A percentile compares a stretch with the other conserved stretches of the same genome.
These are phyloP conservation scores for Rhynchospora pubera DNA, from an alignment of 176 grass and related monocot species.

Conservation along the genomic window DNA sequence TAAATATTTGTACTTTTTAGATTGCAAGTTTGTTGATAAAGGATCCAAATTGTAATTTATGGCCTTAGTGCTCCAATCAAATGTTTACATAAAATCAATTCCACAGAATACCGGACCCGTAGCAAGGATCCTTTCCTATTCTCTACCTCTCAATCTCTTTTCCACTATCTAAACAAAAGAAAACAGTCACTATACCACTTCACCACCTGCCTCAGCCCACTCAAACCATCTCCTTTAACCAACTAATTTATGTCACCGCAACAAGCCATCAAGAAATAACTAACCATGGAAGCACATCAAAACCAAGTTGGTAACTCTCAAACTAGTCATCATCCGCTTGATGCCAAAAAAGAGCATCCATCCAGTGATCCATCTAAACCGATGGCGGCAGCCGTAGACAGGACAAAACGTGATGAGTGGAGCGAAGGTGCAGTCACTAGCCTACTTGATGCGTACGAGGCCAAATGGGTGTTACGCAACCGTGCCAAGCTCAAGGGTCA, in stretches of 20 bases:
- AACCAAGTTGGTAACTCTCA: constrained; percentile 1
- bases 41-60: neutral
- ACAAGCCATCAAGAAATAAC: neutral
- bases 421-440: constrained; percentile 58
- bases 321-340: neutral
- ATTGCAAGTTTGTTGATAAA: neutral
- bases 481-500: constrained; percentile 95
- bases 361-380: constrained; percentile 15
- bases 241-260: constrained; percentile 23
- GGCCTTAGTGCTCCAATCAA: neutral
- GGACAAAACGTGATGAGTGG: constrained; percentile 95
- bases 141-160: neutral
- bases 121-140: neutral
- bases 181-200: constrained; percentile 14
- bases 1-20: neutral
- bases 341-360: constrained; percentile 41
- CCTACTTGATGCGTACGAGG: constrained; percentile 79
- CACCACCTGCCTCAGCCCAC: constrained; percentile 17
- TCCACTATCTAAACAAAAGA: constrained; percentile 23
- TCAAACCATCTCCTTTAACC: constrained; percentile 11
- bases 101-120: neutral
- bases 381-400: neutral
- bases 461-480: constrained; percentile 80
- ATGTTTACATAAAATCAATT: neutral
- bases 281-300: constrained; percentile 18